Conservation (phyloP, 371 early-diverging fungal genomes). For the Chytridiales sp. region DNA sequence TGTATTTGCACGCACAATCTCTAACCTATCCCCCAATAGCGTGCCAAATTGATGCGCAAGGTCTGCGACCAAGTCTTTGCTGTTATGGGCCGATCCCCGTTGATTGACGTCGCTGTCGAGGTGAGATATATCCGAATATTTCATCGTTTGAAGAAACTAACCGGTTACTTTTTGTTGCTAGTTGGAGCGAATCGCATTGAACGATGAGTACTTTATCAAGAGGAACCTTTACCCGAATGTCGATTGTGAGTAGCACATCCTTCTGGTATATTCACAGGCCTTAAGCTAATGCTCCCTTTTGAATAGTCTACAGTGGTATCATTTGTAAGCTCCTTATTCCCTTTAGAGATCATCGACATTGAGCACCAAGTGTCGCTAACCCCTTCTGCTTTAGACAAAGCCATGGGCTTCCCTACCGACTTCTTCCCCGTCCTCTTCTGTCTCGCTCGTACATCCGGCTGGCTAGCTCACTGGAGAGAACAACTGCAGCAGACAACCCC, state of each 20-base stretch:
- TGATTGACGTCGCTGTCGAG: slow-evolving; percentile 66
- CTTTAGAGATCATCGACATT: too few species aligned
- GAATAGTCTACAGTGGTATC: slow-evolving; percentile 38
- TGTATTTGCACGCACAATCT: slow-evolving; percentile 45
- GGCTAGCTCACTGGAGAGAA: slow-evolving; percentile 52
- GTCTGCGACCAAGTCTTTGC: slow-evolving; percentile 53
- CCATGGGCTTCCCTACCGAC: slow-evolving; percentile 73
- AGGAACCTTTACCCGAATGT: slow-evolving; percentile 69
- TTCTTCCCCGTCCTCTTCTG: slow-evolving; percentile 67
- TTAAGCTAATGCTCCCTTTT: background rate
- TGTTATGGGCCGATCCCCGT: slow-evolving; percentile 56
- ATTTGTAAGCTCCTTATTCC: slow-evolving; percentile 35
- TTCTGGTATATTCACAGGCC: slow-evolving; percentile 19
- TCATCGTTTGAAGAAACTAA: background rate
- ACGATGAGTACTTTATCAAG: slow-evolving; percentile 64
- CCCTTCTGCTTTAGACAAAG: slow-evolving; percentile 15
- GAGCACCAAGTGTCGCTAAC: too few species aligned
- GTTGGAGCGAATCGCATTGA: slow-evolving; percentile 57
- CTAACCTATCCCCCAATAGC: background rate
- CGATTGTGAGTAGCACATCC: slow-evolving; percentile 51
- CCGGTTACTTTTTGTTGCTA: slow-evolving; percentile 2
- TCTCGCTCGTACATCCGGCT: slow-evolving; percentile 53
- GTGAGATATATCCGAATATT: background rate
- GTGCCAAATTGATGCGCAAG: slow-evolving; percentile 34
- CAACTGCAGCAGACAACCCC: slow-evolving; percentile 40